A percentile compares a stretch with the other conserved stretches of the same genome.
Conservation (phyloP, 2,329 filamentous ascomycete genomes). For the Cladobotryum protrusum region DNA sequence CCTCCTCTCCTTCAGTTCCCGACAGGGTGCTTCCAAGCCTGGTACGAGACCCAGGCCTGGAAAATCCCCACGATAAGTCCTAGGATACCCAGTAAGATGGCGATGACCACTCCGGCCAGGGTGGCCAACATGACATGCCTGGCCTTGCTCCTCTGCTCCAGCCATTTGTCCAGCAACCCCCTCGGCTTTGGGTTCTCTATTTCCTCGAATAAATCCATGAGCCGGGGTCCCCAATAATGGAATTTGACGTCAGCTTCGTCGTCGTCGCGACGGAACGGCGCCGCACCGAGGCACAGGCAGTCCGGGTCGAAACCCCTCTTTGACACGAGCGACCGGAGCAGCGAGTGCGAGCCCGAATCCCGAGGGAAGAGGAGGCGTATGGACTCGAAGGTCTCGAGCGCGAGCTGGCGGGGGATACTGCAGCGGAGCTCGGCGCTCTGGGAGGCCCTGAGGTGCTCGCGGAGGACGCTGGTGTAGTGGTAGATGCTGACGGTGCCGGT, state of each 20-base stretch:
- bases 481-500: no score
- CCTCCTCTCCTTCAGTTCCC: no score
- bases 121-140: constrained; percentile 3
- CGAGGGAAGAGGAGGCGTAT: constrained; percentile 5
- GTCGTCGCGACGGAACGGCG: no score
- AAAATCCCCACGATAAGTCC: neutral
- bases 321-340: constrained; percentile 2
- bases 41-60: constrained; percentile 1
- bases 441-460: no score
- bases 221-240: neutral
- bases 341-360: neutral
- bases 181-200: neutral
- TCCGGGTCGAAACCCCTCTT: no score
- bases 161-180: neutral
- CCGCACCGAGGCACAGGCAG: no score
- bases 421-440: no score
- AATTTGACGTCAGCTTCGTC: neutral
- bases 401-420: neutral
- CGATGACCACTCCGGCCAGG: neutral
- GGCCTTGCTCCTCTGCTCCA: neutral
- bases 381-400: constrained; percentile 4
- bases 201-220: constrained; percentile 1
- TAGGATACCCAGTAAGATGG: neutral
- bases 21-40: neutral
- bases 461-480: no score